Evolutionary conservation across 129 eudicot genomes (phyloP).

Genomic region (Flaveria brownii): DNA sequence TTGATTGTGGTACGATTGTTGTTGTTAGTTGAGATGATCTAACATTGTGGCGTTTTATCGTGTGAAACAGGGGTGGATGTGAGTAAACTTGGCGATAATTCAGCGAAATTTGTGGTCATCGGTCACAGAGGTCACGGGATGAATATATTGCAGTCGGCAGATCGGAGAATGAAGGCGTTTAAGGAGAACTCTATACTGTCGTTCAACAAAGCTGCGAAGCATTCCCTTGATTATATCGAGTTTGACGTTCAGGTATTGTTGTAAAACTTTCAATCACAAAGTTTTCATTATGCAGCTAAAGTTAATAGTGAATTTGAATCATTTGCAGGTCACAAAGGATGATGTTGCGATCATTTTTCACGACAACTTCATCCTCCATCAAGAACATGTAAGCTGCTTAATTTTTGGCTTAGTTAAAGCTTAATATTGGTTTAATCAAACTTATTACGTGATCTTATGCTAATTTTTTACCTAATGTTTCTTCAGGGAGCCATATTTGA

Average conservation of each 20-base stretch:
- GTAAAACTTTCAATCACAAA: background rate
- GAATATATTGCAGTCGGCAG: constrained; percentile 74
- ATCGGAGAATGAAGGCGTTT: constrained; percentile 75
- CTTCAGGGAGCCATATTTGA: constrained; percentile 63
- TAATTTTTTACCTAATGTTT: constrained; percentile 5
- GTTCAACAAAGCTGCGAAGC: constrained; percentile 66
- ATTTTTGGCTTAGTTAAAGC: background rate
- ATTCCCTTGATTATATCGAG: constrained; percentile 68
- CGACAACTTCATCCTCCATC: constrained; percentile 71
- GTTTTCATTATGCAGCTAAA: constrained; percentile 21
- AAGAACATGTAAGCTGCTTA: constrained; percentile 58
- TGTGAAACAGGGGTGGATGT: constrained; percentile 41
- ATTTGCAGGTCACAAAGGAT: constrained; percentile 82
- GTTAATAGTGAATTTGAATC: constrained; percentile 29
- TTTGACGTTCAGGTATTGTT: constrained; percentile 88
- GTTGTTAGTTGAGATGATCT: too few relatives aligned
- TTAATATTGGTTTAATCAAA: background rate
- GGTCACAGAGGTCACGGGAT: constrained; percentile 95
- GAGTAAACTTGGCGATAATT: constrained; percentile 38
- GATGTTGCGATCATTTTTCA: constrained; percentile 78
- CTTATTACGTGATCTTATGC: background rate
- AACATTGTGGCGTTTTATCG: too few relatives aligned
- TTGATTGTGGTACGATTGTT: too few relatives aligned
- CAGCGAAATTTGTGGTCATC: constrained; percentile 62
- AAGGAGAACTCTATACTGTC: constrained; percentile 82